Conservation (phyloP, 805 yeast genomes). For the Yamadazyma paraphyllophila region DNA sequence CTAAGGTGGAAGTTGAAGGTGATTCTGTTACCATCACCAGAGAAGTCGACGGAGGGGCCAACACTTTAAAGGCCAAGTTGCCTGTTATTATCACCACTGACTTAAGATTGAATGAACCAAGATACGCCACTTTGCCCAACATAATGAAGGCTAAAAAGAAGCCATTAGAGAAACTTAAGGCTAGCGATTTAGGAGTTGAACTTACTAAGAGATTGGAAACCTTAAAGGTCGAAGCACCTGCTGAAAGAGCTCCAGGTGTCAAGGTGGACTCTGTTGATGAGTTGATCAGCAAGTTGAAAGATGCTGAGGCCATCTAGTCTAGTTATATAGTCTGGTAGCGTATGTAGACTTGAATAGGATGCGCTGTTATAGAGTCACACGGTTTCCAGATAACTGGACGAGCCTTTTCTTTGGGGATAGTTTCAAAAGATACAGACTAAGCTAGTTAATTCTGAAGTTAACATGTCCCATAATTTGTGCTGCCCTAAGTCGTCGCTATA, state of each 20-base stretch:
- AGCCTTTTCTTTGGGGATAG: no score
- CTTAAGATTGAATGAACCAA: conserved; percentile 89
- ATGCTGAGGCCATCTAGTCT: conserved; percentile 59
- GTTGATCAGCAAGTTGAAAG: conserved; percentile 74
- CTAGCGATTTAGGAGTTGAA: conserved; percentile 68
- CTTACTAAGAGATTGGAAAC: conserved; percentile 62
- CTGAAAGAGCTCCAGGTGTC: conserved; percentile 75
- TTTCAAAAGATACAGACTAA: no score
- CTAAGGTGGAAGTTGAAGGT: conserved; percentile 66
- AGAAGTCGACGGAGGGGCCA: conserved; percentile 95
- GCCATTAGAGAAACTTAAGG: conserved; percentile 68
- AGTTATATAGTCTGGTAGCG: background rate
- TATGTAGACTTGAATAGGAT: background rate
- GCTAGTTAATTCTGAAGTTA: no score
- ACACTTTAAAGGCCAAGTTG: conserved; percentile 69
- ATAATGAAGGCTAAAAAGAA: conserved; percentile 98
- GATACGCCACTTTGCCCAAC: conserved; percentile 94
- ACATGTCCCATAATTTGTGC: no score
- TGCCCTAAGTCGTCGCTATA: no score
- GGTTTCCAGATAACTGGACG: no score
- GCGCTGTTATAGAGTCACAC: background rate
- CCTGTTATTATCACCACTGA: conserved; percentile 92
- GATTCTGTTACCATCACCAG: conserved; percentile 71
- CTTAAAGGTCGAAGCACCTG: conserved; percentile 80
- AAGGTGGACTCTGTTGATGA: conserved; percentile 82